Percentiles rank a stretch among this genome's conserved stretches.
Evolutionary conservation across 345 rosid genomes (phyloP).

Genomic region (Populus euphratica): DNA sequence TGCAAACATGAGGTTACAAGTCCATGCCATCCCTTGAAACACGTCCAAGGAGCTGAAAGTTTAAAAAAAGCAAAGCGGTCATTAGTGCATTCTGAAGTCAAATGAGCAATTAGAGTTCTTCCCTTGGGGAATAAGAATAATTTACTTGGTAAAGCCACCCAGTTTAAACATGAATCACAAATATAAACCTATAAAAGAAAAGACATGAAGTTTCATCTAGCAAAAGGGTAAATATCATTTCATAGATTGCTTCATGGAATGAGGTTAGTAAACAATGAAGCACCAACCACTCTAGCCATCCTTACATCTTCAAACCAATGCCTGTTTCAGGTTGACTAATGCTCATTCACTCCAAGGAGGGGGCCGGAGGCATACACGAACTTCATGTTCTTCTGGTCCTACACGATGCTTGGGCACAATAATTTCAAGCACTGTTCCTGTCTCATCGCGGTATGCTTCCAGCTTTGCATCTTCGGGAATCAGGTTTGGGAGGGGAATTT

Average conservation of each 20-base stretch:
- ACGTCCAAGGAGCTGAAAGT: neutral
- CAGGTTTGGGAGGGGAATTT: slow-evolving; percentile 65
- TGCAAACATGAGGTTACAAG: neutral
- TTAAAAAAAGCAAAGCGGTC: neutral
- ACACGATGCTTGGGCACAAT: slow-evolving; percentile 68
- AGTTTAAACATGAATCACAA: neutral
- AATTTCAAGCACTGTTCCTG: slow-evolving; percentile 70
- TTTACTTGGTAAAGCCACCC: neutral
- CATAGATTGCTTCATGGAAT: slow-evolving; percentile 31
- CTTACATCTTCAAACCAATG: slow-evolving; percentile 31
- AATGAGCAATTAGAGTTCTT: neutral
- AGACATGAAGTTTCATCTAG: neutral
- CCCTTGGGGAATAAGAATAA: neutral
- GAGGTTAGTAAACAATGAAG: slow-evolving; percentile 40
- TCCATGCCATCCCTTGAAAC: neutral
- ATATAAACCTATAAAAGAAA: neutral
- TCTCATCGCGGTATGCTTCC: slow-evolving; percentile 71
- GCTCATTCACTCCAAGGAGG: slow-evolving; percentile 42
- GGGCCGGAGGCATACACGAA: slow-evolving; percentile 77
- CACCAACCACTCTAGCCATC: slow-evolving; percentile 26
- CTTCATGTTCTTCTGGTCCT: slow-evolving; percentile 95
- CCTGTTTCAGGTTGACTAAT: slow-evolving; percentile 30
- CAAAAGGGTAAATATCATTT: slow-evolving; percentile 32
- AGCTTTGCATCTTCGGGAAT: slow-evolving; percentile 86
- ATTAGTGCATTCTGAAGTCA: neutral